Base-by-base conservation (phyloP, 495 filamentous ascomycete species). In the Penicillium pulvis region DNA sequence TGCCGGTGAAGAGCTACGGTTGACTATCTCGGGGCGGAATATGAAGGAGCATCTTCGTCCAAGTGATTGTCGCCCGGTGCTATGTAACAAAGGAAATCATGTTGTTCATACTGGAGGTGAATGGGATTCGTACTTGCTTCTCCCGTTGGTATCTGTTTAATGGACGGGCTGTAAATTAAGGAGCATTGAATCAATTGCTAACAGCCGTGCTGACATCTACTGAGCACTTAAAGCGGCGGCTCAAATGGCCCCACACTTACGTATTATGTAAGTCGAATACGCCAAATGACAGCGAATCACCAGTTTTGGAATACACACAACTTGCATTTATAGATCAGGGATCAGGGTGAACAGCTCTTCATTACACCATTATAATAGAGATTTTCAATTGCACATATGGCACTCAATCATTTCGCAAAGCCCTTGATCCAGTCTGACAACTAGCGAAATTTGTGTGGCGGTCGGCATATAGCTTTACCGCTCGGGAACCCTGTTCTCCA, bases 1-100 rank as follows among this genome's bases (percentile, higher is more conserved):
- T 11, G 19, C 19, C 2, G 52, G 52, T 7, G 52, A 54, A 45
- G 23, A 51, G 17, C 33, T 64, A 6, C 45, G 26, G 8, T 5
- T 48, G 6, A 26, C 45, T 6, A 6, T 48, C 16, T 43, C 41
- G 12, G 16, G 30, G 30, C 7, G 7, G 30, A 43, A 43, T 43
- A 10, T 4, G 12, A n/a, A 43, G 16, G 16, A n/a, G 6, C 41
- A 43, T 43, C 41, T 43, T 17, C 41, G 41, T 17, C 41, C 41
- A 0, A 17, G 11, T 17, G 41, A 43, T 17, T 7, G 1, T 43
- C 30, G 19, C 7, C 41, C 41, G 1, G 7, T n/a, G 16, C n/a
- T 19, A 43, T 16, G 41, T 16, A 43, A 43, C 14, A 16, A 19
- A 17, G 41, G 41, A 17, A n/a, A 4, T 2, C 41, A 43, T 43